Evolutionary conservation across 2,329 filamentous ascomycete species (phyloP), one percentile per base, ranked within the genome.

Genomic region (Ceratocystis harringtonii): DNA sequence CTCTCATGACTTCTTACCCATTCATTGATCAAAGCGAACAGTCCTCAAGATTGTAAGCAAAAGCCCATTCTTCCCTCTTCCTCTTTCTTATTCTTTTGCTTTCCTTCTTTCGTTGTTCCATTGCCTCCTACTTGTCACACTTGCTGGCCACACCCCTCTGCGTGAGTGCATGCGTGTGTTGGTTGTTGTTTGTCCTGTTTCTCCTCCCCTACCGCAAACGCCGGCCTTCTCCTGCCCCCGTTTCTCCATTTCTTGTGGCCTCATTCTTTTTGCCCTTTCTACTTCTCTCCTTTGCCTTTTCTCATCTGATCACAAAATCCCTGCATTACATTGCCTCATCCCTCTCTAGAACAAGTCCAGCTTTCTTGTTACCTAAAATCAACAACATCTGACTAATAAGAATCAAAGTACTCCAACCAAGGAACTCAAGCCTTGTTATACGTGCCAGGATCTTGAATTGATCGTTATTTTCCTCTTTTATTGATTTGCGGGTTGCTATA

Each of bases 361-460:
- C 62, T 64, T 69, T 61, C 63, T 65, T 66, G 65, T 71, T 71
- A 71, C 70, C 70, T 71, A 71, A 71, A 67, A 69, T 63, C 67
- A 66, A 67, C 68, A 36, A 65, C 62, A 61, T 36, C 69, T 71
- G 70, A 71, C 70, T 71, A 71, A 71, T 71, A 71, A 65, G 68
- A 70, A 71, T 68, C 61, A 61, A 57, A 30, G 22, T 62, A 61
- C 65, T 52, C 68, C 66, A 66, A 63, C 43, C 55, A 22, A 61
- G 36, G 41, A 55, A 48, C 57, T n/a, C 63, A 61, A 48, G 45
- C 43, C 61, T 62, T 58, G 28, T 30, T 32, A 36, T 36, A 58
- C 55, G 55, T 58, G n/a, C 55, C 4, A 25, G 55, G 55, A 58
- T 62, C 19, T 62, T 12, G 15, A 60, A 30, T 64, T 64, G 36